phyloP scores from a whole-genome alignment of 2,329 filamentous ascomycete species.

The Colletotrichum sp. region DNA sequence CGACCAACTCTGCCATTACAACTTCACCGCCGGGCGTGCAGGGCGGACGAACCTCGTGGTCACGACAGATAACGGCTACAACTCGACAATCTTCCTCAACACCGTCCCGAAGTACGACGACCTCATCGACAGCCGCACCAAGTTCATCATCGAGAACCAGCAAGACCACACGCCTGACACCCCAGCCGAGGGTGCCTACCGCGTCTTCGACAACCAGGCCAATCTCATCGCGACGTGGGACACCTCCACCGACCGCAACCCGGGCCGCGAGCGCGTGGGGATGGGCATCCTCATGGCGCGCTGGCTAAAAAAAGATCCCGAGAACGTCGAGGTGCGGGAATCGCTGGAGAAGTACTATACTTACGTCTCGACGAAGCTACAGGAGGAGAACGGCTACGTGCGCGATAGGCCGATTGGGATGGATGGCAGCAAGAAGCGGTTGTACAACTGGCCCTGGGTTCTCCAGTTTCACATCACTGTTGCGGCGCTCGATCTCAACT shows the following conservation, averaged over 20 bases:
- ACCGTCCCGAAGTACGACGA: not conserved
- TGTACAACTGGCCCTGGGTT: constrained; percentile 18
- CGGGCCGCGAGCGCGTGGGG: constrained; percentile 15
- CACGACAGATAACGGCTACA: not conserved
- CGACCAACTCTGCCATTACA: not conserved
- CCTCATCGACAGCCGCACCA: not conserved
- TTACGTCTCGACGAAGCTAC: constrained; percentile 7
- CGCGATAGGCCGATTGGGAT: not conserved
- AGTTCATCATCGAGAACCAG: constrained; percentile 14
- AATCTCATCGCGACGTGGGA: not conserved
- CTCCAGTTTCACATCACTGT: constrained; percentile 5
- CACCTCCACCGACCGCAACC: constrained; percentile 1
- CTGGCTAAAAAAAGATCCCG: not conserved
- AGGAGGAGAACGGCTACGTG: not conserved
- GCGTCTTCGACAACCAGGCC: constrained; percentile 13
- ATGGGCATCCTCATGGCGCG: constrained; percentile 12
- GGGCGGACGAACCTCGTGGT: not conserved
- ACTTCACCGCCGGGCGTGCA: not conserved
- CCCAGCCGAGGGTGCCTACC: not conserved
- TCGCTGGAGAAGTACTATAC: not conserved
- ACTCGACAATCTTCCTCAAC: not conserved
- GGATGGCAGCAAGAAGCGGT: not conserved
- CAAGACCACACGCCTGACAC: not conserved
- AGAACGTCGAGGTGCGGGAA: not conserved
- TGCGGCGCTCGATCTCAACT: not conserved